phyloP scores from a whole-genome alignment of 2,329 filamentous ascomycete species.

The Penicillium brevicompactum region DNA sequence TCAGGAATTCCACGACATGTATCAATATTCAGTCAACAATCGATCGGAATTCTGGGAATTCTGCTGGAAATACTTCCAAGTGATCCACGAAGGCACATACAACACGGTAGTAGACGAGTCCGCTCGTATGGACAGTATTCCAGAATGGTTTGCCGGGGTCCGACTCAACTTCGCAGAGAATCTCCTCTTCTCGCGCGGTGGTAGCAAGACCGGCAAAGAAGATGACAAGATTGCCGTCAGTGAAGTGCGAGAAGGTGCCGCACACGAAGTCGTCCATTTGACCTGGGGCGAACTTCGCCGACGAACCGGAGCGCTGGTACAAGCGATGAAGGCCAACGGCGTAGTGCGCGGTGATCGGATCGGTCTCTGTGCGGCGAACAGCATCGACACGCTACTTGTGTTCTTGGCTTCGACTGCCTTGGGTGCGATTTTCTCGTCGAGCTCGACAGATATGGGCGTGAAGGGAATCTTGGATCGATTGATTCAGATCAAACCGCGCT shows the following conservation, averaged over 20 bases:
- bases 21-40: constrained; percentile 66
- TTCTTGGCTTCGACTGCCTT: constrained; percentile 70
- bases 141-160: constrained; percentile 76
- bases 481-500: constrained; percentile 73
- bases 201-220: constrained; percentile 64
- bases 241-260: constrained; percentile 54
- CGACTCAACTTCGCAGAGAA: constrained; percentile 80
- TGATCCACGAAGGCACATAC: constrained; percentile 66
- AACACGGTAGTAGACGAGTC: constrained; percentile 67
- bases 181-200: constrained; percentile 62
- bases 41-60: constrained; percentile 67
- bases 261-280: constrained; percentile 48
- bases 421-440: constrained; percentile 74
- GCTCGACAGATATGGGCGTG: constrained; percentile 81
- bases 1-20: constrained; percentile 63
- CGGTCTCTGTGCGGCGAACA: constrained; percentile 74
- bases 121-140: constrained; percentile 69
- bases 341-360: constrained; percentile 72
- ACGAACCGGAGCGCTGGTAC: constrained; percentile 61
- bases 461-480: constrained; percentile 75
- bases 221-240: constrained; percentile 71
- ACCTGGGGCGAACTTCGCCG: constrained; percentile 69
- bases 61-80: constrained; percentile 60
- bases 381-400: constrained; percentile 71
- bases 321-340: constrained; percentile 67